A percentile compares a stretch with the other conserved stretches of the same genome.
Conservation (phyloP, 495 filamentous ascomycete species). For the Neurospora sp. region DNA sequence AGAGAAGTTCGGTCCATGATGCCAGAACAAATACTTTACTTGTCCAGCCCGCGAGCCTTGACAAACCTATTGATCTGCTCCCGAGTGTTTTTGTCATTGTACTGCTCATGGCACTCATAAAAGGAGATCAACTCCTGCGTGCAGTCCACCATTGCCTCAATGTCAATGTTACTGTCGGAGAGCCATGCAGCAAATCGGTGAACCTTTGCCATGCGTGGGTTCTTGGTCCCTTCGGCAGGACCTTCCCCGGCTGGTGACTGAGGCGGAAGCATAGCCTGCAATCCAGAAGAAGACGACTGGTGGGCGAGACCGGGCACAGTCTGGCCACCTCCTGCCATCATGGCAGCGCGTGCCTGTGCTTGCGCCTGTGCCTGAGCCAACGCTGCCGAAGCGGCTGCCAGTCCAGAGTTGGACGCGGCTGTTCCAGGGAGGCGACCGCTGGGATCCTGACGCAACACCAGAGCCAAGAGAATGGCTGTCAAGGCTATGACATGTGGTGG, state of each 20-base stretch:
- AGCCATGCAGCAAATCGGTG: constrained; percentile 75
- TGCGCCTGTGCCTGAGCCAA: constrained; percentile 30
- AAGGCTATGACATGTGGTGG: constrained; percentile 85
- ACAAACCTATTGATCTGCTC: constrained; percentile 71
- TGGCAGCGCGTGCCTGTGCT: constrained; percentile 17
- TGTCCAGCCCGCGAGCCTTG: constrained; percentile 72
- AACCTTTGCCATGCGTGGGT: constrained; percentile 41
- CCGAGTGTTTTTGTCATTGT: constrained; percentile 61
- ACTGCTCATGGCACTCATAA: constrained; percentile 86
- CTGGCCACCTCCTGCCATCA: constrained; percentile 5
- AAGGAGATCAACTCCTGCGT: constrained; percentile 92
- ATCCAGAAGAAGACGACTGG: neutral
- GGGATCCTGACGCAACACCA: constrained; percentile 53
- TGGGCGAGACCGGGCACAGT: constrained; percentile 1
- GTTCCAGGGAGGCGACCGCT: neutral
- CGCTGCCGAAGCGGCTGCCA: constrained; percentile 31
- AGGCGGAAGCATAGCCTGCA: neutral
- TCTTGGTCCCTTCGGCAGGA: constrained; percentile 11
- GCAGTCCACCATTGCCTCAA: constrained; percentile 84
- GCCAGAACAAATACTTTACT: constrained; percentile 26
- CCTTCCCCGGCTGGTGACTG: constrained; percentile 5
- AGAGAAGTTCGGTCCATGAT: neutral
- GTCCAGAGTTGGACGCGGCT: constrained; percentile 16
- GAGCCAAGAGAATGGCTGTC: constrained; percentile 76
- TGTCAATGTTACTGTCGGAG: constrained; percentile 85